A percentile compares a stretch with the other conserved stretches of the same genome.
Conservation (phyloP, 2,329 filamentous ascomycete genomes). For the Cryphonectria carpinicola region DNA sequence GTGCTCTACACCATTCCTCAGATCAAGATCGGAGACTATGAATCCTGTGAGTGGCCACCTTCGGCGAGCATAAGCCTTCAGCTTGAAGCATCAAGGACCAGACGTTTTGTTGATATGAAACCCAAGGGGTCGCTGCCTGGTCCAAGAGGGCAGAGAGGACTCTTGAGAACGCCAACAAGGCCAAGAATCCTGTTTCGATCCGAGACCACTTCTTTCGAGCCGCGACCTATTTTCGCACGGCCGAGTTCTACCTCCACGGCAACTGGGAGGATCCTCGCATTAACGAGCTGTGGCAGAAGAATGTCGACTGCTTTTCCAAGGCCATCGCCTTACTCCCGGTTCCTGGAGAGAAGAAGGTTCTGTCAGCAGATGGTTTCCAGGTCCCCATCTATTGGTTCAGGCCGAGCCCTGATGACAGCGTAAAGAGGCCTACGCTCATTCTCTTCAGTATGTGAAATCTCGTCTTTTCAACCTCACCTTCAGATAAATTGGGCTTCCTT, state of each 20-base stretch:
- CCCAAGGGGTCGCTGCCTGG: background rate
- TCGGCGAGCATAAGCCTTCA: background rate
- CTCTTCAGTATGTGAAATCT: constrained; percentile 33
- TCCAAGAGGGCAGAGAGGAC: constrained; percentile 8
- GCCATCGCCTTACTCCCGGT: constrained; percentile 42
- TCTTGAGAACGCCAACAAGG: background rate
- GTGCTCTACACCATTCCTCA: constrained; percentile 8
- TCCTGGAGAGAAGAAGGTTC: constrained; percentile 41
- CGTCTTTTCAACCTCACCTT: background rate
- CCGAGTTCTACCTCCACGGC: constrained; percentile 47
- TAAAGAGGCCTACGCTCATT: constrained; percentile 39
- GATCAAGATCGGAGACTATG: constrained; percentile 8
- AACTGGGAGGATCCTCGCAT: constrained; percentile 47
- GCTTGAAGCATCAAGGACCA: background rate
- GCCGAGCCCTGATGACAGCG: constrained; percentile 30
- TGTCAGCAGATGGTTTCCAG: constrained; percentile 35
- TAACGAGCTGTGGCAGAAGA: constrained; percentile 42
- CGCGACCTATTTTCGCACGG: constrained; percentile 46
- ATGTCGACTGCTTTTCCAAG: constrained; percentile 43
- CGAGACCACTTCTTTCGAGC: constrained; percentile 39
- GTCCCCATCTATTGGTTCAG: constrained; percentile 32
- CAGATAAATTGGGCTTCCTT: background rate
- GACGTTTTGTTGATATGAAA: background rate
- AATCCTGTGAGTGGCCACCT: background rate
- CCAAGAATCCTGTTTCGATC: constrained; percentile 9